Base-by-base conservation (phyloP, 371 early-diverging fungal genomes). In the Chytridiales sp. region DNA sequence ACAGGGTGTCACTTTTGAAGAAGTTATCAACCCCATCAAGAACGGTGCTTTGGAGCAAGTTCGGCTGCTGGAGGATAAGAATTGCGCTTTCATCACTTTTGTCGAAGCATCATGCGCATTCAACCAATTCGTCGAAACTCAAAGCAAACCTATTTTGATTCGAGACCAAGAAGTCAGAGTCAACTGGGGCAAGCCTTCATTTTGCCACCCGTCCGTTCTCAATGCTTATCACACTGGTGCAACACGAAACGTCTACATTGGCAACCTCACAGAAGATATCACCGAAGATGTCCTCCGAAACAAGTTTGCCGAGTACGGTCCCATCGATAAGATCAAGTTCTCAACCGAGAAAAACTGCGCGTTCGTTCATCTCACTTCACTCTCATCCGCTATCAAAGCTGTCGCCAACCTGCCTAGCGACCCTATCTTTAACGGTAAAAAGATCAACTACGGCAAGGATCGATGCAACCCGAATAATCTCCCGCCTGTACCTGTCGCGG, bases 61-160 rank as follows among this genome's bases (percentile, higher is more conserved):
- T 38, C 78, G 78, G 43, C 77, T 89, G 13, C 56, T 91, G n/a
- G 83, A 84, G 4, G 90, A 89, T 31, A 89, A 88, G 63, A 85
- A 79, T 65, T 91, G 92, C 56, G 81, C 85, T 9, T 93, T 93
- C 66, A 69, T 91, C 39, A 80, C 90, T 8, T 93, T 93, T 69
- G 61, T 91, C 51, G 88, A 90, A 32, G 70, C 87, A 1, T 35
- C 70, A 0, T 72, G 83, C 1, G 93, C 93, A n/a, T 30, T 56
- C 13, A n/a, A 52, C 22, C 68, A 75, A 63, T 50, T 50, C 26
- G 73, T 75, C 34, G 85, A 85, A 29, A 76, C 77, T 27, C 74
- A 70, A 21, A 56, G 74, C 11, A 50, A 56, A 27, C 67, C 67
- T 39, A 64, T 74, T 19, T 24, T 29, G 13, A 57, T 86, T 34